These are phyloP conservation scores for Epichloe amarillans DNA, from an alignment of 2,329 filamentous ascomycete species.

Conservation along the genomic window DNA sequence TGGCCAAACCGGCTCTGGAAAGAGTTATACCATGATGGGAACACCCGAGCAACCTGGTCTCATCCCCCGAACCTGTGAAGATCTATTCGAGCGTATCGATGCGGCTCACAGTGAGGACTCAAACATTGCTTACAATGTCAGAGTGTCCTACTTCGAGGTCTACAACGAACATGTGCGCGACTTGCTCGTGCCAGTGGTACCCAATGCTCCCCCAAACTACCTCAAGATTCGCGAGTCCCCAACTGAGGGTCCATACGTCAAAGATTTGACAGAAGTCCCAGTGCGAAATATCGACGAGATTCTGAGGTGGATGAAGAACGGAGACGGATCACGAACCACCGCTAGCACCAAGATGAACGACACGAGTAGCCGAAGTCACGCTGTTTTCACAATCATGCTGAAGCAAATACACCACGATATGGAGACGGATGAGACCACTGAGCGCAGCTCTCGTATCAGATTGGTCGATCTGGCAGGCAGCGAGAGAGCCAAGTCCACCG, in stretches of 20 bases:
- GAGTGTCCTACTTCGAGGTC: conserved; percentile 97
- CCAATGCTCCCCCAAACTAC: conserved; percentile 74
- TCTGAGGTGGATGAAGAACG: conserved; percentile 77
- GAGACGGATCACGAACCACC: conserved; percentile 74
- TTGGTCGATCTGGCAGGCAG: conserved; percentile 91
- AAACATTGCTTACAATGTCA: conserved; percentile 91
- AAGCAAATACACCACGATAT: conserved; percentile 98
- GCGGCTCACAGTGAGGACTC: conserved; percentile 62
- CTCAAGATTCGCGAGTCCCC: conserved; percentile 95
- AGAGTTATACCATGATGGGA: conserved; percentile 98
- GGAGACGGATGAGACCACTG: conserved; percentile 93
- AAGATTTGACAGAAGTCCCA: conserved; percentile 86
- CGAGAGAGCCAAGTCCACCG: conserved; percentile 87
- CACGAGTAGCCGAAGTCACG: conserved; percentile 88
- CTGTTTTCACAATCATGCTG: conserved; percentile 94
- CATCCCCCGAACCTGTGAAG: conserved; percentile 84
- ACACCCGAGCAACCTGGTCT: conserved; percentile 71
- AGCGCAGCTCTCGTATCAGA: conserved; percentile 83
- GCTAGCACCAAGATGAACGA: conserved; percentile 99
- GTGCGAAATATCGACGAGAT: conserved; percentile 82
- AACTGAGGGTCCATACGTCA: conserved; percentile 90
- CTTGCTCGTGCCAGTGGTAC: conserved; percentile 60
- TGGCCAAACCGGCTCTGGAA: conserved; percentile 92
- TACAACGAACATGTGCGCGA: conserved; percentile 99
- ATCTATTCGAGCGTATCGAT: conserved; percentile 88